Conservation (phyloP, 73 alveolate species). For the Paraurostyla sp. region DNA sequence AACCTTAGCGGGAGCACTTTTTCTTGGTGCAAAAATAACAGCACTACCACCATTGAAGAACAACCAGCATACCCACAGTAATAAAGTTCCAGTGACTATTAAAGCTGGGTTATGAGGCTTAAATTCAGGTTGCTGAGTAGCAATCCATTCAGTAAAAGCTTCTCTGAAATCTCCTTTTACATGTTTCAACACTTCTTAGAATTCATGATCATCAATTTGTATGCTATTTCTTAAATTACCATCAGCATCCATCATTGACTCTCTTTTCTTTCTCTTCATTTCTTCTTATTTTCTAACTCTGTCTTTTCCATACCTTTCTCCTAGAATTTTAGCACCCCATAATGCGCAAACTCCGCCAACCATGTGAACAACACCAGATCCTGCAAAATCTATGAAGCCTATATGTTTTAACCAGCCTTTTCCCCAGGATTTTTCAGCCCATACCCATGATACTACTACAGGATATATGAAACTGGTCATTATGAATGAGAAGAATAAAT, state of each 20-base stretch:
- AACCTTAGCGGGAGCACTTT: slow-evolving; percentile 56
- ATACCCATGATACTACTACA: slow-evolving; percentile 61
- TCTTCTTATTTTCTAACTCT: not conserved
- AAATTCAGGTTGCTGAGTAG: slow-evolving; percentile 41
- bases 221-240: slow-evolving; percentile 53
- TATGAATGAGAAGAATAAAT: slow-evolving; percentile 70
- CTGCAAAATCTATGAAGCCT: slow-evolving; percentile 77
- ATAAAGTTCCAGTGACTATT: slow-evolving; percentile 76
- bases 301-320: slow-evolving; percentile 51
- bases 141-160: slow-evolving; percentile 58
- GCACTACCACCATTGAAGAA: slow-evolving; percentile 79
- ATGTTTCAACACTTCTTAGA: slow-evolving; percentile 35
- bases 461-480: slow-evolving; percentile 84
- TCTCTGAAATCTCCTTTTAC: slow-evolving; percentile 45
- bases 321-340: slow-evolving; percentile 73
- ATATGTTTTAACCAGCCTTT: slow-evolving; percentile 40
- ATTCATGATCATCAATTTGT: slow-evolving; percentile 47
- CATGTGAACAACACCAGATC: slow-evolving; percentile 80
- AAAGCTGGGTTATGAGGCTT: slow-evolving; percentile 71
- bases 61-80: slow-evolving; percentile 80
- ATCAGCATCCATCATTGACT: not conserved
- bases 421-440: slow-evolving; percentile 56
- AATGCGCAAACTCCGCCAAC: slow-evolving; percentile 78
- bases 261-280: not conserved
- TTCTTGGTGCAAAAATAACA: not conserved